These are phyloP conservation scores for Heliamphora pulchella DNA, from an alignment of 179 eudicot genomes.

Conservation along the genomic window DNA sequence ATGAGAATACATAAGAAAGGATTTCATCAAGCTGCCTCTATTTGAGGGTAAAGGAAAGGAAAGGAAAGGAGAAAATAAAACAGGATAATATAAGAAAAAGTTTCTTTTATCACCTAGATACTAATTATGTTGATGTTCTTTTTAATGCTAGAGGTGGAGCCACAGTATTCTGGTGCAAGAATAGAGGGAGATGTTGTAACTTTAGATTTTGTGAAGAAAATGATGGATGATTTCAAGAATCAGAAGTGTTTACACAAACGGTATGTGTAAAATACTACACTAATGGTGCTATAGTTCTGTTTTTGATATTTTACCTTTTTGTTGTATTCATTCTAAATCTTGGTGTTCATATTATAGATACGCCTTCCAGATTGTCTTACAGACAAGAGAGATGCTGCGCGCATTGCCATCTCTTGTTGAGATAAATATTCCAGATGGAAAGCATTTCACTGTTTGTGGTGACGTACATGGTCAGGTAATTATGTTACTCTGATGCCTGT, in stretches of 20 bases:
- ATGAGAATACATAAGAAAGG: not conserved
- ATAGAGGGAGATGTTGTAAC: slow-evolving; percentile 89
- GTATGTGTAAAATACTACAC: slow-evolving; percentile 28
- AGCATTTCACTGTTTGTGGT: slow-evolving; percentile 95
- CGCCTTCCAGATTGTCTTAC: slow-evolving; percentile 91
- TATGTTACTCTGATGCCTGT: not conserved
- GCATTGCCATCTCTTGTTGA: slow-evolving; percentile 96
- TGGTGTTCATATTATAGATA: slow-evolving; percentile 44
- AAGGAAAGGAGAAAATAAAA: not conserved
- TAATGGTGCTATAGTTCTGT: slow-evolving; percentile 5
- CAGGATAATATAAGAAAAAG: not conserved
- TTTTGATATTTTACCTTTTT: not conserved
- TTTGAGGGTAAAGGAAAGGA: not conserved
- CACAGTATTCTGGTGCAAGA: slow-evolving; percentile 92
- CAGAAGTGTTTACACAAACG: slow-evolving; percentile 78
- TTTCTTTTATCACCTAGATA: not conserved
- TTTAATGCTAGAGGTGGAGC: slow-evolving; percentile 60
- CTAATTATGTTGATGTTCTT: slow-evolving; percentile 4
- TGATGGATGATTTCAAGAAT: slow-evolving; percentile 91
- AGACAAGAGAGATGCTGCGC: slow-evolving; percentile 80
- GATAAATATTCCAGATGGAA: slow-evolving; percentile 72
- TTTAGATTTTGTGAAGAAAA: slow-evolving; percentile 79
- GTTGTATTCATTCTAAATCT: slow-evolving; percentile 7
- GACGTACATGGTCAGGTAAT: slow-evolving; percentile 99
- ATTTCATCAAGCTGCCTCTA: not conserved